A percentile compares a stretch with the other conserved stretches of the same genome.
Evolutionary conservation across 139 green algal species (phyloP).

Genomic region (Chlamydomonas applanata): DNA sequence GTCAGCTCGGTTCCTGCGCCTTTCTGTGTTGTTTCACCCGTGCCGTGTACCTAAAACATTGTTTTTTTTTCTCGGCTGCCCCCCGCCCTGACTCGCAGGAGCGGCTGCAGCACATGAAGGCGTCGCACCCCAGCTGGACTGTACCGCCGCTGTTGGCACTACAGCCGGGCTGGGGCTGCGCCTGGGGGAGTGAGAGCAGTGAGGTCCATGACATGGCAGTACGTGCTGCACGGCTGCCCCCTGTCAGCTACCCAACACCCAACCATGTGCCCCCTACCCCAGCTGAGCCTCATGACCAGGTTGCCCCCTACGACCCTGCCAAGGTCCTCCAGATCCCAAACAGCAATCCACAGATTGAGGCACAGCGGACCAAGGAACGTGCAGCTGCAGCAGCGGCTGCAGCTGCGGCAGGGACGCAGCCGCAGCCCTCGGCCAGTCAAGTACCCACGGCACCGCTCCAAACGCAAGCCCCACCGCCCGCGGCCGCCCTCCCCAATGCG

Average conservation of each 20-base stretch:
- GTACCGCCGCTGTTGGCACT: neutral
- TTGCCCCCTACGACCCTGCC: neutral
- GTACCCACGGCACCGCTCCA: too few species aligned
- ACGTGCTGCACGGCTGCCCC: neutral
- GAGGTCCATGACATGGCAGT: neutral
- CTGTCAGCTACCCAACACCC: slow-evolving; percentile 13
- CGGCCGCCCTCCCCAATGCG: too few species aligned
- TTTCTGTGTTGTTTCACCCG: too few species aligned
- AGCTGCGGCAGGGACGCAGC: neutral
- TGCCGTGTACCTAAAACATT: too few species aligned
- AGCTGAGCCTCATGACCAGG: neutral
- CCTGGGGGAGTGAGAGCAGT: neutral
- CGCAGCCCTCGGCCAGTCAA: too few species aligned
- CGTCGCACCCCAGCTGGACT: neutral
- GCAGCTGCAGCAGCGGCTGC: neutral
- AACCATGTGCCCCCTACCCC: slow-evolving; percentile 13
- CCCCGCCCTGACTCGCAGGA: neutral
- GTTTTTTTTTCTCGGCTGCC: too few species aligned
- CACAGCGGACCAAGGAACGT: neutral
- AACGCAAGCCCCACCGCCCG: too few species aligned
- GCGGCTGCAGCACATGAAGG: slow-evolving; percentile 1
- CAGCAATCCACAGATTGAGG: neutral
- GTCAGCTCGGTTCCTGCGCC: too few species aligned
- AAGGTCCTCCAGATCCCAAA: neutral
- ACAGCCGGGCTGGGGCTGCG: neutral